A percentile compares a stretch with the other conserved stretches of the same genome.
phyloP scores from a whole-genome alignment of 2,329 filamentous ascomycete genomes.

The Cladosporium sp. region DNA sequence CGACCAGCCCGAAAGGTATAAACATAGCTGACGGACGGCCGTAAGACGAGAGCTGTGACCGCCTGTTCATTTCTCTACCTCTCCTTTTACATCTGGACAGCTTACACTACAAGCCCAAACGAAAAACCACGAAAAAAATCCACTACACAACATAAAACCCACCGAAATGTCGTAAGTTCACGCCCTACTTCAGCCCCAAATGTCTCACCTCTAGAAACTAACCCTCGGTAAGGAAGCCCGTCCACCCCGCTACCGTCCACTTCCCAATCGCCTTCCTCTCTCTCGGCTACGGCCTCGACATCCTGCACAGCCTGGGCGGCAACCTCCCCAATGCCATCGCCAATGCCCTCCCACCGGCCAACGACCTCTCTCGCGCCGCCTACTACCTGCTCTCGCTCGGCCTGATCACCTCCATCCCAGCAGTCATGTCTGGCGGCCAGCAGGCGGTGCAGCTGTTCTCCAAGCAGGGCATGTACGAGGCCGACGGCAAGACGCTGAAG shows the following conservation, averaged over 20 bases:
- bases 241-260: conserved; percentile 51
- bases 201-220: not conserved
- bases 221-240: conserved; percentile 38
- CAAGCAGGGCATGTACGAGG: conserved; percentile 46
- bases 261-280: conserved; percentile 51
- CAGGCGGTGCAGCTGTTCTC: conserved; percentile 47
- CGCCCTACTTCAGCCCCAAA: not conserved
- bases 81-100: conserved; percentile 1
- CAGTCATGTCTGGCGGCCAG: conserved; percentile 37
- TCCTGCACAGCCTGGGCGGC: conserved; percentile 41
- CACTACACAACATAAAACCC: not conserved
- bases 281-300: conserved; percentile 47
- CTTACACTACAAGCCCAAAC: not conserved
- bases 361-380: conserved; percentile 43
- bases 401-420: conserved; percentile 38
- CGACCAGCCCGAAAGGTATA: conserved; percentile 13
- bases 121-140: not conserved
- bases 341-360: conserved; percentile 37
- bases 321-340: conserved; percentile 35
- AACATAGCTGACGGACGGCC: conserved; percentile 13
- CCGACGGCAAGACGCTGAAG: conserved; percentile 40
- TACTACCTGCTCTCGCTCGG: conserved; percentile 50
- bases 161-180: conserved; percentile 18
- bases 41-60: conserved; percentile 15
- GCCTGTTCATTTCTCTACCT: conserved; percentile 11